phyloP scores from a whole-genome alignment of 2,329 filamentous ascomycete species.

The Cercospora brassicicola region DNA sequence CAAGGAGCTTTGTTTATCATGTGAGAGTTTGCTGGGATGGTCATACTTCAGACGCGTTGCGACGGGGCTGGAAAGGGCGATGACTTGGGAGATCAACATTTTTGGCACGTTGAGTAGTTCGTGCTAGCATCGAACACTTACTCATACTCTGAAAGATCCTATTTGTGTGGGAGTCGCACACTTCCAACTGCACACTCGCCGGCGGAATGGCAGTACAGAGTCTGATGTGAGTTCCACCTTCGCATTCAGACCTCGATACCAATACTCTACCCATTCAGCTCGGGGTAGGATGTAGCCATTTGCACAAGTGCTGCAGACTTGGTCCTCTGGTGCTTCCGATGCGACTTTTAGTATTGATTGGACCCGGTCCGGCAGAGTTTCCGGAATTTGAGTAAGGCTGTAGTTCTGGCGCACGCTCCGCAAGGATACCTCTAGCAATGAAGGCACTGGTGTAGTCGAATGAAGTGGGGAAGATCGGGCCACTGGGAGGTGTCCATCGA shows the following conservation, averaged over 20 bases:
- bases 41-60: not conserved
- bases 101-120: not conserved
- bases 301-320: conserved; percentile 38
- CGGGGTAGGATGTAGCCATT: conserved; percentile 35
- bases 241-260: conserved; percentile 32
- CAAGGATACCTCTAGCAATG: conserved; percentile 41
- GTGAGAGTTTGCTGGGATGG: not conserved
- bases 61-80: not conserved
- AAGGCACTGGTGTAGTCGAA: conserved; percentile 28
- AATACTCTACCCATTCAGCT: conserved; percentile 43
- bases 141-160: conserved; percentile 22
- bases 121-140: not conserved
- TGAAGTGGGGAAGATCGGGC: conserved; percentile 8
- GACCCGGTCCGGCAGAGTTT: conserved; percentile 27
- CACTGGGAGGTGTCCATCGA: conserved; percentile 34
- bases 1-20: not conserved
- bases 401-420: conserved; percentile 30
- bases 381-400: conserved; percentile 31
- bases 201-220: conserved; percentile 37
- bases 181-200: conserved; percentile 37
- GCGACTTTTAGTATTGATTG: conserved; percentile 28
- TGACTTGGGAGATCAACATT: not conserved
- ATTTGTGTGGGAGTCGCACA: conserved; percentile 33
- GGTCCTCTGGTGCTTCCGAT: conserved; percentile 25
- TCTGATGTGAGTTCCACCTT: conserved; percentile 33